Evolutionary conservation across 306 rosid genomes (phyloP), one percentile per base, ranked within the genome.

Genomic region (Datisca glomerata): DNA sequence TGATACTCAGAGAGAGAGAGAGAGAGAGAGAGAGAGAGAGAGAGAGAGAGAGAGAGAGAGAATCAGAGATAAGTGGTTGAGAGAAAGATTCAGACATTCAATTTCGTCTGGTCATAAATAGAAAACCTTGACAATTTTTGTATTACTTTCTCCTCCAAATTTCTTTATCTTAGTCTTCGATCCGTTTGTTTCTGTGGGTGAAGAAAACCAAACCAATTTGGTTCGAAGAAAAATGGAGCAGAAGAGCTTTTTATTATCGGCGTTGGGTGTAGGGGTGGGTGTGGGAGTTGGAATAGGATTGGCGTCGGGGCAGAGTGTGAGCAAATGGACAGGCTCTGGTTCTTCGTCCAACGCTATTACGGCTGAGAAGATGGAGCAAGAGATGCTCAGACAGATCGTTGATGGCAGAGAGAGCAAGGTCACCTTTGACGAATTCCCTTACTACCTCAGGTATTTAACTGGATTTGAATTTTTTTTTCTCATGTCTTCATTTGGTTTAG

Each of bases 241-340:
- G 72, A 89, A 66, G 56, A 61, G 80, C 15, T 6, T 72, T 21
- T 37, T 84, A 61, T 53, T 84, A 24, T 89, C 95, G 44, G 98
- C 98, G 12, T 50, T 89, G 57, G 35, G 95, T 7, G 93, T 84
- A 0, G 93, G 98, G 2, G 78, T 83, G 36, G 97, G 97, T 6
- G 85, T 81, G 4, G 96, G 96, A 18, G 93, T 89, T 10, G 98
- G 98, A 17, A 52, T 89, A 4, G 85, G 93, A 1, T 34, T 89
- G 53, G 98, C 92, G 9, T 77, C 93, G 18, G 84, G 93, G 14
- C 93, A 75, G 56, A 51, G 40, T 16, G 71, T 80, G 35, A 43
- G 56, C 1, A 75, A 56, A 57, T 72, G 85, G 80, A 60, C 72
- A 0, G 56, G 64, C 31, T 47, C 42, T 40, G 12, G 11, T 22